These are phyloP conservation scores for Castanea crenata DNA, from an alignment of 306 rosid species.

Conservation along the genomic window DNA sequence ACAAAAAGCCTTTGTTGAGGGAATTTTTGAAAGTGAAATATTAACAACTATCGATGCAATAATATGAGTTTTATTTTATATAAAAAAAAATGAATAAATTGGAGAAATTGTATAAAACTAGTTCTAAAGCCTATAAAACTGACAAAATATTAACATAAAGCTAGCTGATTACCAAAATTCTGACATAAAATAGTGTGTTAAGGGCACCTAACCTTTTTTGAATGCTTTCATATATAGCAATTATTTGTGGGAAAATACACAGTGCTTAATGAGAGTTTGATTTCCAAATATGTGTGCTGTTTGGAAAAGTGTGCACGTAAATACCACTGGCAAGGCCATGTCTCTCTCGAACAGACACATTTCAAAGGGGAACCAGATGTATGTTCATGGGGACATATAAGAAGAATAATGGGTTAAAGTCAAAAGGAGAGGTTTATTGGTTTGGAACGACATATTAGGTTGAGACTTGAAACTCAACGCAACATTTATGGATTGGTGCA, in stretches of 20 bases:
- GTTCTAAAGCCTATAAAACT: too few species aligned
- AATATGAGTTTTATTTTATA: too few species aligned
- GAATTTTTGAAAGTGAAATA: neutral
- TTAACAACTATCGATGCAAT: too few species aligned
- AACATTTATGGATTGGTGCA: neutral
- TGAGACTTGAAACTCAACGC: neutral
- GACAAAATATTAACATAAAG: too few species aligned
- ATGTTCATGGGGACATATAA: too few species aligned
- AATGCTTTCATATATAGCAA: neutral
- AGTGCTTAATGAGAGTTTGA: neutral
- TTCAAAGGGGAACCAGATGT: neutral
- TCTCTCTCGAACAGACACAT: neutral
- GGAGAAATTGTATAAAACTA: too few species aligned
- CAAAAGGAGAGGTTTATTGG: neutral
- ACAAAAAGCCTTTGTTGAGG: neutral
- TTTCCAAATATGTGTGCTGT: too few species aligned
- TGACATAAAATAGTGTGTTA: too few species aligned
- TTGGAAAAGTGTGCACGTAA: neutral
- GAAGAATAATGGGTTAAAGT: neutral
- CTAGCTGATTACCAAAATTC: too few species aligned
- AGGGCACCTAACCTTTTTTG: neutral
- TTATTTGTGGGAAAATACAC: neutral
- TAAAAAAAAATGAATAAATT: too few species aligned
- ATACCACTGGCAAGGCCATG: neutral
- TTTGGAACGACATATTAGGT: neutral